A percentile compares a stretch with the other conserved stretches of the same genome.
Conservation (phyloP, 345 rosid genomes). For the Populus davidiana region DNA sequence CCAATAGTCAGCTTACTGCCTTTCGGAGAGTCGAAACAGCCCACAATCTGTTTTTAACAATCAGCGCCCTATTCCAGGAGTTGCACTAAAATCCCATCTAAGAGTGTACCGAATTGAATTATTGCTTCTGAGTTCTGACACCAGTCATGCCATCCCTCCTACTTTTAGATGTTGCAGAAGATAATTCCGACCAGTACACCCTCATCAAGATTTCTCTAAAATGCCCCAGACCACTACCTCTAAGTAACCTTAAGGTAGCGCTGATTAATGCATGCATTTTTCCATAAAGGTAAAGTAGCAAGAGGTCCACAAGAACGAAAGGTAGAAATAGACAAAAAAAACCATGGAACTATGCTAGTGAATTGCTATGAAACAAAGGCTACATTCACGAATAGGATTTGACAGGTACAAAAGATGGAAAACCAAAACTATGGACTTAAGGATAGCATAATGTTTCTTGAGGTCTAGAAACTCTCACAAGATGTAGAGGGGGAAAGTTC, state of each 20-base stretch:
- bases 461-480: neutral
- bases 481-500: neutral
- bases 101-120: neutral
- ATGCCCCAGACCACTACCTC: neutral
- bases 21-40: neutral
- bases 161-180: neutral
- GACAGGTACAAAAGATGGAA: neutral
- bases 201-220: neutral
- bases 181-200: neutral
- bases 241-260: neutral
- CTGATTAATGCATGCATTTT: neutral
- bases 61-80: neutral
- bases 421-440: neutral
- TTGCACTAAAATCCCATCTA: neutral
- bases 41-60: neutral
- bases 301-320: neutral
- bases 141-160: neutral
- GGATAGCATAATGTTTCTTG: neutral
- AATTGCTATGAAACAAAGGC: neutral
- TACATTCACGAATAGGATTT: neutral
- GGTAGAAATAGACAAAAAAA: neutral
- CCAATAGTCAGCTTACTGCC: neutral
- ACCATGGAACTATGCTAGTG: neutral
- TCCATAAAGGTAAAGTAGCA: neutral
- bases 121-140: neutral